Evolutionary conservation across 2,329 filamentous ascomycete species (phyloP).

Genomic region (Fusarium keratoplasticum): DNA sequence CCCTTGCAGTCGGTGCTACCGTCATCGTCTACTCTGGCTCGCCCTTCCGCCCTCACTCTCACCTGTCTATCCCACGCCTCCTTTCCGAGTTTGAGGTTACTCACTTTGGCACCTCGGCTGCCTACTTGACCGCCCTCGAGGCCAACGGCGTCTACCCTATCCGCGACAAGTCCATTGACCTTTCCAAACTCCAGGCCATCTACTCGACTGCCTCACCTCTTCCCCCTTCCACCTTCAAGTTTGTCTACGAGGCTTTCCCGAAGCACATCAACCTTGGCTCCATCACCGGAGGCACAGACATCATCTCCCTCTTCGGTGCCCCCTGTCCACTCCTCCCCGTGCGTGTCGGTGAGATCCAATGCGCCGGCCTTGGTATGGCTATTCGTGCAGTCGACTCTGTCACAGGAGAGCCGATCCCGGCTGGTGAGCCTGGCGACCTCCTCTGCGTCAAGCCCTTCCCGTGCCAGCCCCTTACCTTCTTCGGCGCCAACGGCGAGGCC

Average conservation of each 20-base stretch:
- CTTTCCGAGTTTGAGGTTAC: conserved; percentile 86
- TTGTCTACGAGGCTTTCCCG: conserved; percentile 88
- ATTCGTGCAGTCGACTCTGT: conserved; percentile 69
- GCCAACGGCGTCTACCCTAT: conserved; percentile 75
- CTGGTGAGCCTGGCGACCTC: conserved; percentile 83
- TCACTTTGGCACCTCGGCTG: conserved; percentile 94
- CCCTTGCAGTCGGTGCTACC: conserved; percentile 83
- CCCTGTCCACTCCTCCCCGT: conserved; percentile 83
- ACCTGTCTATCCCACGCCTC: conserved; percentile 84
- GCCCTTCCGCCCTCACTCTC: conserved; percentile 83
- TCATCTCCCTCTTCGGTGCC: conserved; percentile 93
- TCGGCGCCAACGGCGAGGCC: conserved; percentile 71
- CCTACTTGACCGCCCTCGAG: conserved; percentile 92
- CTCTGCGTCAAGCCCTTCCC: conserved; percentile 90
- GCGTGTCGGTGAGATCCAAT: conserved; percentile 79
- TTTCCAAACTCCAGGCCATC: conserved; percentile 80
- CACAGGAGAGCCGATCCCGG: conserved; percentile 65
- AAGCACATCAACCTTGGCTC: conserved; percentile 85
- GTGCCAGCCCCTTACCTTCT: conserved; percentile 91
- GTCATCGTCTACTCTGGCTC: conserved; percentile 93
- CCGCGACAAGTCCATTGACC: conserved; percentile 63
- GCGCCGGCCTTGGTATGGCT: conserved; percentile 83
- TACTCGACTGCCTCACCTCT: conserved; percentile 95
- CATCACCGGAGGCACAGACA: conserved; percentile 96
- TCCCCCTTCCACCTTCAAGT: conserved; percentile 91